Evolutionary conservation across 164 flowering plant species (phyloP), one percentile per base, ranked within the genome.

Genomic region (Magnolia changhungtana): DNA sequence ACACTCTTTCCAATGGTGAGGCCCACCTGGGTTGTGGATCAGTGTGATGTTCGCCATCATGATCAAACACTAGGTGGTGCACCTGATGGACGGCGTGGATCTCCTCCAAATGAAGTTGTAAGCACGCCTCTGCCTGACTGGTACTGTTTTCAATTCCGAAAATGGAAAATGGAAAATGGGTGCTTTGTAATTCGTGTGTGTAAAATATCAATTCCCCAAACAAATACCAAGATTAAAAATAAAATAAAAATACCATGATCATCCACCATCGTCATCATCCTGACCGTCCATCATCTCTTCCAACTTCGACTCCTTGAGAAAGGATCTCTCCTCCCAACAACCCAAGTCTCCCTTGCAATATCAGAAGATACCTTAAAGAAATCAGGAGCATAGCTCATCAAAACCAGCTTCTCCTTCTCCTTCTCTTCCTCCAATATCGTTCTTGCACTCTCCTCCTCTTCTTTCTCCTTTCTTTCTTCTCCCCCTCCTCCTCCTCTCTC

Each of bases 301-400:
- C 89, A 90, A 78, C 96, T 91, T 81, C 90, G 82, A 84, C 96
- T 91, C 76, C 96, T 88, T 20, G 92, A 86, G 14, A 94, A 79
- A 72, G 87, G 78, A 84, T 91, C 91, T 78, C 72, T 82, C 23
- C 88, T 88, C 11, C 92, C 91, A 70, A 87, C 89, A 77, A 95
- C 85, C 95, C 98, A 89, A 20, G 96, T 94, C 75, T 92, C 98
- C 77, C 89, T 88, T 0, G 92, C 95, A 77, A 92, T 84, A 66
- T 93, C 98, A 69, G 88, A 74, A 29, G 97, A 93, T 24, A 93
- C 77, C 77, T 87, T 90, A 79, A 85, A 86, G 77, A 86, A 90
- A 76, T 88, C 94, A 63, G 91, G 75, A 67, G 88, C 92, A 80
- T 84, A 89, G 70, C 81, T 82, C 89, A 86, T 87, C 76, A 90